Percentiles rank a stretch among this genome's conserved stretches.
Conservation (phyloP, 1,284 basidiomycete genomes). For the Naganishia albida region DNA sequence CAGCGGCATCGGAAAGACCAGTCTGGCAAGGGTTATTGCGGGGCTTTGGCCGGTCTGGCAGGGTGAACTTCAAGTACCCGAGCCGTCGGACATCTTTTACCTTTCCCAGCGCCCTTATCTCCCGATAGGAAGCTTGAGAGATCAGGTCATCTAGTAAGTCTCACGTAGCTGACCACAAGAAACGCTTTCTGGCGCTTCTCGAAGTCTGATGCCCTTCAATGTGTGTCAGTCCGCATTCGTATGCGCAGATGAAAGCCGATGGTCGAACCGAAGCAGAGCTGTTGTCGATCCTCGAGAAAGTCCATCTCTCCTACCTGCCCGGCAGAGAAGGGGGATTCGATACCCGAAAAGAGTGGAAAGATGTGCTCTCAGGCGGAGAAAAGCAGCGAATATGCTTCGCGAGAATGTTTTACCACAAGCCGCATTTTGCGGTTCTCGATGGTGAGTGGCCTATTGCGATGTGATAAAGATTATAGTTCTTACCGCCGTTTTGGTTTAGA, state of each 20-base stretch:
- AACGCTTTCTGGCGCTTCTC: not conserved
- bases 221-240: constrained; percentile 77
- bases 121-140: constrained; percentile 78
- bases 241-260: constrained; percentile 68
- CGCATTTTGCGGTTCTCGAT: constrained; percentile 53
- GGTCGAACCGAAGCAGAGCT: constrained; percentile 70
- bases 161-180: too few species aligned
- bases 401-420: constrained; percentile 79
- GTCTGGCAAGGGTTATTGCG: constrained; percentile 84
- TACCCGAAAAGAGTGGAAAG: constrained; percentile 92
- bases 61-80: constrained; percentile 56
- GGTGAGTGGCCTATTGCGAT: constrained; percentile 40
- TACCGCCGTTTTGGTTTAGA: constrained; percentile 59
- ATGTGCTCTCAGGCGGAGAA: constrained; percentile 87
- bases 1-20: constrained; percentile 91
- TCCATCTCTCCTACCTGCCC: constrained; percentile 83
- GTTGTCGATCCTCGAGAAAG: constrained; percentile 71
- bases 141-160: constrained; percentile 63
- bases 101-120: constrained; percentile 92
- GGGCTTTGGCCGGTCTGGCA: constrained; percentile 74
- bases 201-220: constrained; percentile 24
- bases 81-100: constrained; percentile 68
- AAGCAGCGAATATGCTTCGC: constrained; percentile 85
- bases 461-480: constrained; percentile 53
- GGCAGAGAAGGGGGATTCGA: constrained; percentile 85